Conservation (phyloP, 2,329 filamentous ascomycete genomes). For the Penicillium sclerotiorum region DNA sequence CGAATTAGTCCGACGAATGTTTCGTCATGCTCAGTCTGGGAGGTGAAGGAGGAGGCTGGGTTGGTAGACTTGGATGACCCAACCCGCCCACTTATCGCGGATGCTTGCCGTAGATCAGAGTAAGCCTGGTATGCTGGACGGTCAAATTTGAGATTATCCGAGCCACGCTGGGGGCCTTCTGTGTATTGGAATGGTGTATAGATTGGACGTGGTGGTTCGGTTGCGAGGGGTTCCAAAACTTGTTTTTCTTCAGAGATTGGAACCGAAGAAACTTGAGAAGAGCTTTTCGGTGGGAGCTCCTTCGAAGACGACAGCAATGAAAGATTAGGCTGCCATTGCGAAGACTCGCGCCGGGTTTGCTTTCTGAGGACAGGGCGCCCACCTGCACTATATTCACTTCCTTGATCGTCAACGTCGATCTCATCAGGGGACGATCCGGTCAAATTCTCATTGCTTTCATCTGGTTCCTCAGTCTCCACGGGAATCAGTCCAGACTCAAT, state of each 20-base stretch:
- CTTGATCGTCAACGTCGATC: conserved; percentile 33
- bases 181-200: conserved; percentile 52
- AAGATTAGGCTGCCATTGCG: conserved; percentile 15
- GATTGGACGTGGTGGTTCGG: conserved; percentile 43
- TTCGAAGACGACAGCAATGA: conserved; percentile 11
- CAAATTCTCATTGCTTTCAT: background rate
- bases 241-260: conserved; percentile 25
- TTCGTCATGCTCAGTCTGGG: conserved; percentile 42
- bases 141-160: conserved; percentile 41
- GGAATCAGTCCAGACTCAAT: conserved; percentile 39
- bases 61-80: too few species aligned
- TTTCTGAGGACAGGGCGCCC: conserved; percentile 52
- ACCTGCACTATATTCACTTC: conserved; percentile 54
- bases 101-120: conserved; percentile 49
- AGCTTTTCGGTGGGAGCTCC: background rate
- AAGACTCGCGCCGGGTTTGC: conserved; percentile 15
- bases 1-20: conserved; percentile 52
- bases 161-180: conserved; percentile 45
- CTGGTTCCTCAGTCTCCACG: conserved; percentile 30
- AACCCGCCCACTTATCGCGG: conserved; percentile 46
- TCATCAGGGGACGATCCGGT: conserved; percentile 8
- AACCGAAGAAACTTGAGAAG: conserved; percentile 29
- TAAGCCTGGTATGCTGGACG: conserved; percentile 52
- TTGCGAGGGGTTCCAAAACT: conserved; percentile 32
- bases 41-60: conserved; percentile 29